Percentiles rank a stretch among this genome's conserved stretches.
Conservation (phyloP, 2,329 filamentous ascomycete genomes). For the Knufia fluminis region DNA sequence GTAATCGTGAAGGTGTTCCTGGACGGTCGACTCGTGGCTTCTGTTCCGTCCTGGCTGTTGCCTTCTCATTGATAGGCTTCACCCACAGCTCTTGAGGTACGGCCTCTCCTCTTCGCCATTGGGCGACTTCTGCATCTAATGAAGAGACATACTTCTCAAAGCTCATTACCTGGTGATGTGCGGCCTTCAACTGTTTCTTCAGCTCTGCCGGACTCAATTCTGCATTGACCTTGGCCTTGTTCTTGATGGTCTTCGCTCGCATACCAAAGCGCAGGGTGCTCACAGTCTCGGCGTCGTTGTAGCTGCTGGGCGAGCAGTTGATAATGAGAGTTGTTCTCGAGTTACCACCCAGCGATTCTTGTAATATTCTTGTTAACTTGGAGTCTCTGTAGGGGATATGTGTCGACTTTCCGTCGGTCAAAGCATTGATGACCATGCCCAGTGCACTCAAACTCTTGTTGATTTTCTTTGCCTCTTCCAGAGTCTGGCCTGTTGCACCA, state of each 20-base stretch:
- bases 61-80: conserved; percentile 41
- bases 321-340: conserved; percentile 97
- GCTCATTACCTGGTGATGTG: conserved; percentile 76
- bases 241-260: conserved; percentile 97
- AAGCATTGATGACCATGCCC: conserved; percentile 96
- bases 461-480: conserved; percentile 99
- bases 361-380: conserved; percentile 90
- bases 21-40: conserved; percentile 40
- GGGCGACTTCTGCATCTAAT: conserved; percentile 72
- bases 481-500: conserved; percentile 88
- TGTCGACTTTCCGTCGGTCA: conserved; percentile 94
- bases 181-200: conserved; percentile 86
- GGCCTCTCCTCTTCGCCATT: conserved; percentile 78
- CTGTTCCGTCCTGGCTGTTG: conserved; percentile 41
- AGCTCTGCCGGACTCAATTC: conserved; percentile 93
- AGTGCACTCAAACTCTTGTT: conserved; percentile 98
- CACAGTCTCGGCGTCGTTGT: conserved; percentile 92
- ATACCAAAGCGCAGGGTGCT: conserved; percentile 91
- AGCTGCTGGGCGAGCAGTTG: conserved; percentile 97
- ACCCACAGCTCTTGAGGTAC: conserved; percentile 90
- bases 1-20: conserved; percentile 51
- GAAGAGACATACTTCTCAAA: conserved; percentile 80
- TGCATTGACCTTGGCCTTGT: conserved; percentile 99
- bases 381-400: conserved; percentile 97
- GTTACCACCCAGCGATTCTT: conserved; percentile 96